Evolutionary conservation across 257 asterid genomes (phyloP), one percentile per base, ranked within the genome.

Genomic region (Petunia secreta): DNA sequence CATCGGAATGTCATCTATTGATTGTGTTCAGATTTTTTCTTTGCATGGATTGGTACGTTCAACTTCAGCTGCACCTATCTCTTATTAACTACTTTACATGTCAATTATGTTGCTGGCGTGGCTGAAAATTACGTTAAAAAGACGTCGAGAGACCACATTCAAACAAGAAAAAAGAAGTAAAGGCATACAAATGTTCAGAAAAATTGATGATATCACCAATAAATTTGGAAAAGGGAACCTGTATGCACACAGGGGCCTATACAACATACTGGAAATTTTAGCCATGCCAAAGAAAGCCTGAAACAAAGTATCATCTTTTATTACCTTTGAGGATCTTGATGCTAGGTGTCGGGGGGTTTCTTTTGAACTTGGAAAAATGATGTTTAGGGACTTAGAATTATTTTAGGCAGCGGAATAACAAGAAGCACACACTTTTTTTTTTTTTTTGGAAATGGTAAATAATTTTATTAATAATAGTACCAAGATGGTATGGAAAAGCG

Each of bases 1-100:
- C 80, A 85, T 90, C 9, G 99, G 98, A 83, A 87, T 96, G 85
- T 91, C 98, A 71, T 82, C 94, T 58, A 48, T 96, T 14, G 98
- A 96, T 79, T 80, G 91, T 78, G 75, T 92, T 75, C 97, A 94
- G 89, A 94, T 92, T 48, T 92, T 96, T 83, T 96, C 98, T 71
- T 89, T 92, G 78, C 98, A 93, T 78, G 99, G 99, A 83, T 86
- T 94, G 99, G 99, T 96, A 91, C 82, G 97, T 92, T 85, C 87
- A 84, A 73, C 82, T 79, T 88, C 82, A 71, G 44, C 69, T 37
- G 75, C 81, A 34, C 34, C 63, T 63, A 62, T 50, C 54, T 79
- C 46, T 79, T 79, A 41, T 52, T 40, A 79, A 4, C 64, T 64
- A 79, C 75, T 69, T 53, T 79, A 40, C 7, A 15, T 79, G 16